Conservation (phyloP, 257 asterid genomes). For the Misopates orontium region DNA sequence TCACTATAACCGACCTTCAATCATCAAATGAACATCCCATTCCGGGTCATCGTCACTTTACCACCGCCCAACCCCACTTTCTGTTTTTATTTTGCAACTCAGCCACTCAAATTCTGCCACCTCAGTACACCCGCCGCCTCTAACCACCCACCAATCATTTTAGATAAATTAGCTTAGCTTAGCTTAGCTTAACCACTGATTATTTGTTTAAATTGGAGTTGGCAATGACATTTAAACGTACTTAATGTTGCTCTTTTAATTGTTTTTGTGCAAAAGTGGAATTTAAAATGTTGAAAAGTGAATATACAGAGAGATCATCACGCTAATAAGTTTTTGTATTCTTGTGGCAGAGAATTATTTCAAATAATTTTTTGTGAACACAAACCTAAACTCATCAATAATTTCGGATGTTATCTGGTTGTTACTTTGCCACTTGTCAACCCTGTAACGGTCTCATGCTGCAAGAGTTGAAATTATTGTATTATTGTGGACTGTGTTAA, state of each 20-base stretch:
- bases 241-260: too few species aligned
- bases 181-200: neutral
- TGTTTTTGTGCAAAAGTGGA: too few species aligned
- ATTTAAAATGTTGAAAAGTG: too few species aligned
- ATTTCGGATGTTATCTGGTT: neutral
- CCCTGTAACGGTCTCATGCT: neutral
- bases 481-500: conserved; percentile 17
- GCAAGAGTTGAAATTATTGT: neutral
- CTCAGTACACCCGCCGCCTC: conserved; percentile 5
- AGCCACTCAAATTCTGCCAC: conserved; percentile 13
- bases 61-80: conserved; percentile 19
- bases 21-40: neutral
- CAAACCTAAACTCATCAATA: neutral
- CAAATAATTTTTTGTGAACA: too few species aligned
- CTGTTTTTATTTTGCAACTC: neutral
- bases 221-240: too few species aligned
- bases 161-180: neutral
- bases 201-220: too few species aligned
- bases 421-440: conserved; percentile 14
- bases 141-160: conserved; percentile 3
- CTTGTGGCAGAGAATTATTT: neutral
- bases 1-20: conserved; percentile 28
- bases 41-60: neutral
- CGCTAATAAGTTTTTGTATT: too few species aligned
- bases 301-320: too few species aligned